A percentile compares a stretch with the other conserved stretches of the same genome.
phyloP scores from a whole-genome alignment of 352 stramenopile species.

The Thraustotheca clavata region DNA sequence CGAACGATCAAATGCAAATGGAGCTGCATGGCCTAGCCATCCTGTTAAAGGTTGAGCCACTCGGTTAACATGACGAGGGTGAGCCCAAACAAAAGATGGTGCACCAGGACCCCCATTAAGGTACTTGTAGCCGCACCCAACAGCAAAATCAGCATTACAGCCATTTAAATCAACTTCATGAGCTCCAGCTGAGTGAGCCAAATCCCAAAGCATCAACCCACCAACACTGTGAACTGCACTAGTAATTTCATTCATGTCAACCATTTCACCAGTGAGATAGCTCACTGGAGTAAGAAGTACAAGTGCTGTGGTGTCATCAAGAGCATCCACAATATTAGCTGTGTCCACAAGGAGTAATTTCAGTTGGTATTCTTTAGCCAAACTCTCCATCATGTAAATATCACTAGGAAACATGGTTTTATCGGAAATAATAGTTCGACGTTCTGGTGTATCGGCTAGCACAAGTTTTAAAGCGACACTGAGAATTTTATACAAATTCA shows the following conservation, averaged over 20 bases:
- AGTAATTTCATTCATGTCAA: conserved; percentile 7
- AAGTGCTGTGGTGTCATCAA: not conserved
- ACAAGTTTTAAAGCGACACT: not conserved
- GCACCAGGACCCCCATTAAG: conserved; percentile 16
- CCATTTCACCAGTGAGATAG: conserved; percentile 12
- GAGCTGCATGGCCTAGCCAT: conserved; percentile 7
- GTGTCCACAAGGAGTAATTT: not conserved
- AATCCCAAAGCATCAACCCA: conserved; percentile 8
- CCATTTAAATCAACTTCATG: conserved; percentile 9
- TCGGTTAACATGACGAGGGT: not conserved
- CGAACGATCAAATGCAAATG: not conserved
- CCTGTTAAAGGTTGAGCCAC: not conserved
- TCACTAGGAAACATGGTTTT: conserved; percentile 16
- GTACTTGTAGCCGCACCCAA: conserved; percentile 21
- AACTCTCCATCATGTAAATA: conserved; percentile 4
- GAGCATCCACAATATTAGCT: not conserved
- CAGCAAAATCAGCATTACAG: conserved; percentile 7
- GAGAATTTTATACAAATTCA: conserved; percentile 20
- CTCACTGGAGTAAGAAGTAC: conserved; percentile 15
- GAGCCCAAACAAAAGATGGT: conserved; percentile 8
- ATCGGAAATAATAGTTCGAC: conserved; percentile 1
- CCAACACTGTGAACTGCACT: not conserved
- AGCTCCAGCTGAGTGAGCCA: conserved; percentile 13
- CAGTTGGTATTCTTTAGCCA: not conserved
- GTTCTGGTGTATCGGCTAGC: not conserved